A percentile compares a stretch with the other conserved stretches of the same genome.
These are phyloP conservation scores for Solanum medicagineum DNA, from an alignment of 257 asterid genomes.

Conservation along the genomic window DNA sequence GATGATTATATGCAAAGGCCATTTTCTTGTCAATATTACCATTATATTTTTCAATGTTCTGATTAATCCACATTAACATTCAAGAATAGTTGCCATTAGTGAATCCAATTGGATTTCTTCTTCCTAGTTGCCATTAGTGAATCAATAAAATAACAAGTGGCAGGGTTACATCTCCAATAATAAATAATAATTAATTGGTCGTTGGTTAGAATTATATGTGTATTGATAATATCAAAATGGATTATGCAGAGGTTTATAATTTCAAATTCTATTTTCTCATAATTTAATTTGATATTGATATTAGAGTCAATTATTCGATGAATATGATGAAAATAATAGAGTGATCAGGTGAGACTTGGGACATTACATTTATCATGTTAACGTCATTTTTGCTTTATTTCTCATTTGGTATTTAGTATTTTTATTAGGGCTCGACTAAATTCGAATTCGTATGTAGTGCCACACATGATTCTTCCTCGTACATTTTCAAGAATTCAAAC, in stretches of 20 bases:
- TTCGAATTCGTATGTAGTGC: not conserved
- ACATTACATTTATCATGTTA: not conserved
- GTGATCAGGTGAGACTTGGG: not conserved
- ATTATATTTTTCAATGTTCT: not conserved
- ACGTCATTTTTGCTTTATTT: not conserved
- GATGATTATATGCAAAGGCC: not conserved
- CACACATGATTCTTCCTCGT: too few species aligned
- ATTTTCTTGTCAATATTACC: not conserved
- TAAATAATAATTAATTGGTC: not conserved
- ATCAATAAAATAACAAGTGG: not conserved
- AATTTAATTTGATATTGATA: too few species aligned
- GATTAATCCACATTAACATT: not conserved
- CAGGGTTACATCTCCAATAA: not conserved
- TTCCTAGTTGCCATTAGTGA: not conserved
- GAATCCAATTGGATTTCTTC: not conserved
- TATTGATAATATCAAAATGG: not conserved
- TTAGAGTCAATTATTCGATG: not conserved
- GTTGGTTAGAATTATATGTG: not conserved
- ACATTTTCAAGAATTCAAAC: too few species aligned
- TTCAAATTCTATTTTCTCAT: not conserved
- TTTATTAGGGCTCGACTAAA: not conserved
- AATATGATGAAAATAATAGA: not conserved
- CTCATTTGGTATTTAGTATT: not conserved
- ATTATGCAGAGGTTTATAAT: not conserved
- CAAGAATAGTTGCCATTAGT: not conserved